These are phyloP conservation scores for Exophiala phaeomuriformis DNA, from an alignment of 2,329 filamentous ascomycete genomes.

Conservation along the genomic window DNA sequence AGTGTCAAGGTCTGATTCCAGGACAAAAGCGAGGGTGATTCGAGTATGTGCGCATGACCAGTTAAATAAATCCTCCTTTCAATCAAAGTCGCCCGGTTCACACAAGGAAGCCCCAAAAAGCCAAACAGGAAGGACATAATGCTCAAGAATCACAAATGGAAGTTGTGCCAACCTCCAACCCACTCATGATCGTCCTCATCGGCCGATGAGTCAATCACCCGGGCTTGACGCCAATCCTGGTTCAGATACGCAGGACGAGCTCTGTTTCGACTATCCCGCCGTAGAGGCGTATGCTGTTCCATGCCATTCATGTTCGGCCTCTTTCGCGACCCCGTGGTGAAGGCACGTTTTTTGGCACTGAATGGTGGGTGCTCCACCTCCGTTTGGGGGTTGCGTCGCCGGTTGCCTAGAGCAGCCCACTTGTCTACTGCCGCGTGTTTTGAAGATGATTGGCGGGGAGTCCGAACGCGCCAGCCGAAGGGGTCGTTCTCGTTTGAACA, in stretches of 20 bases:
- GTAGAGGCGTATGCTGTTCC: slow-evolving; percentile 32
- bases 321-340: slow-evolving; percentile 38
- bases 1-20: slow-evolving; percentile 28
- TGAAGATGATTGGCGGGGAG: slow-evolving; percentile 55
- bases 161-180: slow-evolving; percentile 83
- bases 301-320: slow-evolving; percentile 36
- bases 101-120: slow-evolving; percentile 20
- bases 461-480: slow-evolving; percentile 31
- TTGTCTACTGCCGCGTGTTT: slow-evolving; percentile 57
- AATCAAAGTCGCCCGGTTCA: slow-evolving; percentile 17
- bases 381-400: slow-evolving; percentile 60
- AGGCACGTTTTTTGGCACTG: slow-evolving; percentile 39
- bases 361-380: slow-evolving; percentile 49
- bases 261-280: slow-evolving; percentile 34
- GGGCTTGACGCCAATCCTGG: slow-evolving; percentile 42
- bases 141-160: slow-evolving; percentile 49
- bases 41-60: slow-evolving; percentile 17
- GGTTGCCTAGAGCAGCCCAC: slow-evolving; percentile 81
- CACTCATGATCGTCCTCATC: slow-evolving; percentile 73
- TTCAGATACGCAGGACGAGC: slow-evolving; percentile 35
- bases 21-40: slow-evolving; percentile 25
- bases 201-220: slow-evolving; percentile 30
- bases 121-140: slow-evolving; percentile 17
- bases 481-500: slow-evolving; percentile 61
- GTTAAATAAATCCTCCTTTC: slow-evolving; percentile 13